Evolutionary conservation across 2,329 filamentous ascomycete species (phyloP).

Genomic region (Monascus ruber): DNA sequence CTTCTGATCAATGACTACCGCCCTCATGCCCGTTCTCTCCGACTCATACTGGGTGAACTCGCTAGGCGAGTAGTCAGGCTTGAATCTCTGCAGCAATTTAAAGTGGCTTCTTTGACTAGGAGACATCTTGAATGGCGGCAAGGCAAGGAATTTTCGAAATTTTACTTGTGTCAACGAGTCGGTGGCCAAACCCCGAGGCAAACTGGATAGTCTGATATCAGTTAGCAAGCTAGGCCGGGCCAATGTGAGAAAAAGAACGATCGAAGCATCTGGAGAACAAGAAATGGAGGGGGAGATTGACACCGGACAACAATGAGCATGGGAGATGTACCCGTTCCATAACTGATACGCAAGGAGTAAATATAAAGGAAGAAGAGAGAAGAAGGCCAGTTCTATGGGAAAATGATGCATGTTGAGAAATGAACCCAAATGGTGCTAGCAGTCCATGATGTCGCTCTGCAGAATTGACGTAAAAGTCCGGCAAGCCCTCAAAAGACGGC

Average conservation of each 20-base stretch:
- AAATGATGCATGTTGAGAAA: neutral
- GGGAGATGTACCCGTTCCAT: constrained; percentile 7
- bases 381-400: constrained; percentile 1
- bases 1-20: constrained; percentile 81
- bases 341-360: constrained; percentile 1
- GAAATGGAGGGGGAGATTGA: no score
- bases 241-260: neutral
- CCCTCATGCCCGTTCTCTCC: constrained; percentile 83
- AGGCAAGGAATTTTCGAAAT: constrained; percentile 3
- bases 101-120: constrained; percentile 50
- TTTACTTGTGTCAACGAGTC: constrained; percentile 4
- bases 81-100: constrained; percentile 73
- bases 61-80: constrained; percentile 79
- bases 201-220: constrained; percentile 9
- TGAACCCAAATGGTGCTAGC: neutral
- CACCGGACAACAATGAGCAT: neutral
- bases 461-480: neutral
- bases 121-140: constrained; percentile 41
- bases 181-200: constrained; percentile 10
- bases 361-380: neutral
- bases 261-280: neutral
- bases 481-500: neutral
- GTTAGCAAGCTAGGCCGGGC: constrained; percentile 7
- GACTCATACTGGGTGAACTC: constrained; percentile 94
- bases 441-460: no score